Base-by-base conservation (phyloP, 208 protist species). In the Entamoeba moshkovskii region DNA sequence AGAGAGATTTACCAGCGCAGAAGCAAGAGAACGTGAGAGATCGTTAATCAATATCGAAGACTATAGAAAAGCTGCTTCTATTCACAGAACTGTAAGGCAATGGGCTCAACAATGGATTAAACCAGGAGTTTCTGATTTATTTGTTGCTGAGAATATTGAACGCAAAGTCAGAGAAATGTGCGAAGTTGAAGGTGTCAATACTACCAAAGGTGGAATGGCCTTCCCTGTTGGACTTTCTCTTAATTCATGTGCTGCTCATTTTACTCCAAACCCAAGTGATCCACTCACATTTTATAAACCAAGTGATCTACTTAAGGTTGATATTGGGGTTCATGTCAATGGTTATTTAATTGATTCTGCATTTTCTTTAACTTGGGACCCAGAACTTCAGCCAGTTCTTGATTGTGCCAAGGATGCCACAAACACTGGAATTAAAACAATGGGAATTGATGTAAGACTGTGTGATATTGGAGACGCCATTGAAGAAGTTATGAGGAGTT, bases 321-420 rank as follows among this genome's bases (percentile, higher is more conserved):
- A 97, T 99, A 99, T 99, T 96, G 98, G 99, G 33, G 98, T 98
- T 38, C 99, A 99, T 92, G 96, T 99, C 93, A 98, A 99, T 94
- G 97, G 97, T 92, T 95, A 93, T 46, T n/a, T 99, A 94, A 98
- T 99, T 94, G 99, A 99, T 96, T 98, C 96, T 94, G 99, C 98
- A 16, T 99, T 97, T 95, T 99, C 98, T 0, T 96, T 99, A 15
- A 96, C 97, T 92, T 99, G 99, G 95, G 97, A 99, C 94, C 97
- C 97, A 18, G 96, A 97, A 95, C 99, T 98, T 96, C 97, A 99
- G 94, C 96, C 97, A 52, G 96, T 99, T 0, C 94, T 98, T 33
- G 94, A 98, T 16, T 98, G 99, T 3, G 98, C 98, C 25, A 97
- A 97, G 59, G 97, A 98, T n/a, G 99, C 99, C 11, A 99, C 99